Conservation (phyloP, 2,329 filamentous ascomycete genomes). For the Coleophoma eucalyptorum region DNA sequence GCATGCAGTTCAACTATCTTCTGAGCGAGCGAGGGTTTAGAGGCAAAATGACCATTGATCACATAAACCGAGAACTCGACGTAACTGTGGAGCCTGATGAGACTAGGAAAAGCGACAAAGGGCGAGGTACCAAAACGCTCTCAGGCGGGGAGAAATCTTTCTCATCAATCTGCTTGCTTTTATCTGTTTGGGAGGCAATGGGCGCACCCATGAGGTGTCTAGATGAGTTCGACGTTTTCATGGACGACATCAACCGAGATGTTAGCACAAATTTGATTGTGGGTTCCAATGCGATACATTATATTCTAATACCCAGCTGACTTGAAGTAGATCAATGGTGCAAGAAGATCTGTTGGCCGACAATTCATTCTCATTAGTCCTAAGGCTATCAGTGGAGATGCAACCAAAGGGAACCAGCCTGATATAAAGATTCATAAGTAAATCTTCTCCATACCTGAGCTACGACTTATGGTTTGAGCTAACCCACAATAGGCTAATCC, state of each 20-base stretch:
- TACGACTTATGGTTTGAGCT: too few species aligned
- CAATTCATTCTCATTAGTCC: slow-evolving; percentile 98
- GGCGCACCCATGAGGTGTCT: slow-evolving; percentile 90
- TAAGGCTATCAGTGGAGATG: slow-evolving; percentile 67
- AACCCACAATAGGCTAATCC: slow-evolving; percentile 41
- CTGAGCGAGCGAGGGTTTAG: slow-evolving; percentile 87
- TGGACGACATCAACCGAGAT: slow-evolving; percentile 94
- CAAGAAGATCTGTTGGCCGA: slow-evolving; percentile 79
- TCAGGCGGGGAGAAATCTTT: slow-evolving; percentile 98
- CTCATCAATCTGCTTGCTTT: slow-evolving; percentile 88
- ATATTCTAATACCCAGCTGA: slow-evolving; percentile 4
- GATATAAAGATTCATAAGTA: slow-evolving; percentile 80
- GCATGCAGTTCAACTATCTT: slow-evolving; percentile 82
- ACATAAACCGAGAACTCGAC: slow-evolving; percentile 69
- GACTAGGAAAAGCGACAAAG: slow-evolving; percentile 64
- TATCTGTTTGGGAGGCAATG: slow-evolving; percentile 97
- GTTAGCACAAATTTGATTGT: slow-evolving; percentile 93
- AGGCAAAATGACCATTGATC: slow-evolving; percentile 75
- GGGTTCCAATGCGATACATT: slow-evolving; percentile 31
- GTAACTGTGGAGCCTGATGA: slow-evolving; percentile 71
- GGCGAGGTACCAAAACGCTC: slow-evolving; percentile 84
- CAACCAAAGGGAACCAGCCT: slow-evolving; percentile 46
- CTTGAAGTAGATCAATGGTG: slow-evolving; percentile 66
- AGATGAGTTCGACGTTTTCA: slow-evolving; percentile 98
- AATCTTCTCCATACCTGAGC: background rate